phyloP scores from a whole-genome alignment of 2,329 filamentous ascomycete genomes.

The Penicillium sclerotiorum region DNA sequence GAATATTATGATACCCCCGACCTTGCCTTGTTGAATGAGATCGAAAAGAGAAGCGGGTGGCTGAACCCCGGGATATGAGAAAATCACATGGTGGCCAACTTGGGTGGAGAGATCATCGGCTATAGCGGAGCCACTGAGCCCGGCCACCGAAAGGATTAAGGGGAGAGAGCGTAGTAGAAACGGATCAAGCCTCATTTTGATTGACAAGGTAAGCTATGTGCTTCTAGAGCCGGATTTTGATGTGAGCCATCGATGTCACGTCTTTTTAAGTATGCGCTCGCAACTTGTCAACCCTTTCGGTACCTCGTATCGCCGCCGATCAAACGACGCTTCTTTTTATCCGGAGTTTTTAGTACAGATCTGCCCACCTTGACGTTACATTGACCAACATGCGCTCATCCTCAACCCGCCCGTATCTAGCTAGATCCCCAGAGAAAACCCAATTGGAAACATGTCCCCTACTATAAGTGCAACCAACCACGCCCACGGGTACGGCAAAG shows the following conservation, averaged over 20 bases:
- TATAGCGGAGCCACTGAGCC: not conserved
- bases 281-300: not conserved
- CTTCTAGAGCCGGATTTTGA: not conserved
- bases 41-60: slow-evolving; percentile 29
- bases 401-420: not conserved
- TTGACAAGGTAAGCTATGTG: no score
- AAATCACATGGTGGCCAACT: slow-evolving; percentile 35
- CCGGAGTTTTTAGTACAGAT: not conserved
- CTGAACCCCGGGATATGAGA: slow-evolving; percentile 31
- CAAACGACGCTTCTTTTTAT: not conserved
- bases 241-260: not conserved
- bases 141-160: not conserved
- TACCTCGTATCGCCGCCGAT: not conserved
- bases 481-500: no score
- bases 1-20: slow-evolving; percentile 37
- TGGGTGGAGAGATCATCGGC: slow-evolving; percentile 13
- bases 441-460: no score
- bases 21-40: slow-evolving; percentile 30
- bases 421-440: not conserved
- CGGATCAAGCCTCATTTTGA: not conserved
- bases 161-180: not conserved
- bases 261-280: not conserved
- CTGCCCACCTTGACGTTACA: not conserved
- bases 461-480: no score
- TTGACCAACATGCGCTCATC: not conserved